Conservation (phyloP, 257 asterid genomes). For the Coffea canephora region DNA sequence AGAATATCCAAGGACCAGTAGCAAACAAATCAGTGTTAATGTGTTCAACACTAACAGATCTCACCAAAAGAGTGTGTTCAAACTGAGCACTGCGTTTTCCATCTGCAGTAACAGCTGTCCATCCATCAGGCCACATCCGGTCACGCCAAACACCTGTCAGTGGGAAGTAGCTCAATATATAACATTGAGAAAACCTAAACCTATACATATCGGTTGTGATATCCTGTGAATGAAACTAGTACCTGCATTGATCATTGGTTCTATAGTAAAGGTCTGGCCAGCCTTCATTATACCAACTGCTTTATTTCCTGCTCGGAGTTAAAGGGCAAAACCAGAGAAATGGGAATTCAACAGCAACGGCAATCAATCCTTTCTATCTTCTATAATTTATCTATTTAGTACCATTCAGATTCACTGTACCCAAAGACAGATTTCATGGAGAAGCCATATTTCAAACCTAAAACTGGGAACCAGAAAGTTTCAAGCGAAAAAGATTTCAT, state of each 20-base stretch:
- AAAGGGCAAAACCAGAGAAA: conserved; percentile 39
- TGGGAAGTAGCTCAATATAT: conserved; percentile 11
- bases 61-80: conserved; percentile 90
- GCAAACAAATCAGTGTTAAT: not conserved
- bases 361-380: not conserved
- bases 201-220: not conserved
- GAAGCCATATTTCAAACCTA: not conserved
- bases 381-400: not conserved
- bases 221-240: not conserved
- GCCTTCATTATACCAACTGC: conserved; percentile 98
- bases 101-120: conserved; percentile 94
- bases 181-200: not conserved
- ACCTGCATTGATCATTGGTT: conserved; percentile 97
- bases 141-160: conserved; percentile 86
- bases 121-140: conserved; percentile 98
- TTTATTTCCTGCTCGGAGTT: conserved; percentile 77
- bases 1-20: not conserved
- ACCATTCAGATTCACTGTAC: not conserved
- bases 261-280: conserved; percentile 94
- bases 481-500: not conserved
- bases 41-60: not conserved
- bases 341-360: not conserved
- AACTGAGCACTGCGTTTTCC: conserved; percentile 97
- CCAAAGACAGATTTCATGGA: not conserved
- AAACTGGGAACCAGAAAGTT: not conserved